Percentiles rank a stretch among this genome's conserved stretches.
These are phyloP conservation scores for Marchantia polymorpha DNA, from an alignment of 225 moss, liverwort and hornwort species.

Conservation along the genomic window DNA sequence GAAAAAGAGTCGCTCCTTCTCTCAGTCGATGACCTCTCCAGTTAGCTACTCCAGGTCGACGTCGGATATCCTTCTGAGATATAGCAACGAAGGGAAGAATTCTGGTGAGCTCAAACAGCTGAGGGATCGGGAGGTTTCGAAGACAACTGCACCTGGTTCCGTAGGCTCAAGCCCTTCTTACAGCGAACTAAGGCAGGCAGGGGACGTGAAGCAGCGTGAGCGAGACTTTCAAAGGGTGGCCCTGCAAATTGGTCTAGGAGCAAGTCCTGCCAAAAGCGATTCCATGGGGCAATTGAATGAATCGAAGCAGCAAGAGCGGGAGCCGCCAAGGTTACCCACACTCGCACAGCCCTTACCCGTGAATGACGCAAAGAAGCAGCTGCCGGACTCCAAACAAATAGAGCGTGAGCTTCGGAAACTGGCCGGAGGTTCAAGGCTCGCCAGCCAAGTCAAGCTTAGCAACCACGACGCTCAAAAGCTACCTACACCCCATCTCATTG, in stretches of 20 bases:
- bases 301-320: slow-evolving; percentile 23
- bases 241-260: not conserved
- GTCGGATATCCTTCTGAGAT: slow-evolving; percentile 30
- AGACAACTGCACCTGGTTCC: slow-evolving; percentile 15
- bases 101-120: slow-evolving; percentile 33
- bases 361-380: slow-evolving; percentile 14
- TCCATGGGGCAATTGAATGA: slow-evolving; percentile 21
- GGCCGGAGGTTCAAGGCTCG: slow-evolving; percentile 8
- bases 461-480: slow-evolving; percentile 5
- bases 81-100: slow-evolving; percentile 12
- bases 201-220: slow-evolving; percentile 26
- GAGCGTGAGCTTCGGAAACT: slow-evolving; percentile 30
- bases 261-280: slow-evolving; percentile 30
- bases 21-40: slow-evolving; percentile 38
- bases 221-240: slow-evolving; percentile 34
- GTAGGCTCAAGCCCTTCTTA: slow-evolving; percentile 41
- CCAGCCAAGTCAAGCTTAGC: slow-evolving; percentile 19
- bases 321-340: slow-evolving; percentile 24
- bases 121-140: slow-evolving; percentile 32
- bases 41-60: slow-evolving; percentile 29
- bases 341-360: slow-evolving; percentile 9
- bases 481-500: slow-evolving; percentile 10
- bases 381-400: slow-evolving; percentile 21
- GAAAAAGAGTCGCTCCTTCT: slow-evolving; percentile 44
- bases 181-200: slow-evolving; percentile 28